Percentiles rank a stretch among this genome's conserved stretches.
Conservation (phyloP, 805 yeast species). For the Phaffomyces thermotolerans region DNA sequence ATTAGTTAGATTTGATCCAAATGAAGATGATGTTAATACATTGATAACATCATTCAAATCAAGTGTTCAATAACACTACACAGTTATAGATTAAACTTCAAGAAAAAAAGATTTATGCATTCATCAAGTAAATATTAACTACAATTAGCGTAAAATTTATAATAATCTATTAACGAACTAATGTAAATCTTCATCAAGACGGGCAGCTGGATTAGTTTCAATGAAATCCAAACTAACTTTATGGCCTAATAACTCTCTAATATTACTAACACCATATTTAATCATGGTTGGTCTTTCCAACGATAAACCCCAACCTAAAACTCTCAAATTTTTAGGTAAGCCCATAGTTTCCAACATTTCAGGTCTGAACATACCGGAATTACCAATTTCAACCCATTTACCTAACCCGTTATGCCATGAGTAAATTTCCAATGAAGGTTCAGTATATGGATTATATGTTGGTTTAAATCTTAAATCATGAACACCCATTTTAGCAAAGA, state of each 20-base stretch:
- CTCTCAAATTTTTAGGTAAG: constrained; percentile 87
- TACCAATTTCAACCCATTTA: constrained; percentile 99
- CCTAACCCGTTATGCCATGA: constrained; percentile 92
- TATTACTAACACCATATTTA: constrained; percentile 90
- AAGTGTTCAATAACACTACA: too few relatives aligned
- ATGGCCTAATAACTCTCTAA: constrained; percentile 95
- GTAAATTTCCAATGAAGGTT: constrained; percentile 95
- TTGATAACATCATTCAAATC: not conserved
- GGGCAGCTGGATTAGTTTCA: constrained; percentile 95
- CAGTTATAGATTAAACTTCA: too few relatives aligned
- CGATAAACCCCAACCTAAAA: constrained; percentile 94
- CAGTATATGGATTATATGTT: constrained; percentile 98
- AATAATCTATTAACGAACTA: not conserved
- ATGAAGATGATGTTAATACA: not conserved
- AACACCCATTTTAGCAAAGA: constrained; percentile 97
- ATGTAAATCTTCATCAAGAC: constrained; percentile 67
- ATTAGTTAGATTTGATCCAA: constrained; percentile 2
- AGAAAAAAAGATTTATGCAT: not conserved
- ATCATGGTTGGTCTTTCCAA: constrained; percentile 99
- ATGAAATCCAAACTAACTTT: constrained; percentile 92
- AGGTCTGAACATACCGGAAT: constrained; percentile 99
- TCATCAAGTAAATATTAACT: not conserved
- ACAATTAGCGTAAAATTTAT: not conserved
- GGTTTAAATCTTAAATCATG: constrained; percentile 94
- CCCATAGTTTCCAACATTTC: constrained; percentile 99